Evolutionary conservation across 164 flowering plant genomes (phyloP), one percentile per base, ranked within the genome.

Genomic region (Vitis labrusca): DNA sequence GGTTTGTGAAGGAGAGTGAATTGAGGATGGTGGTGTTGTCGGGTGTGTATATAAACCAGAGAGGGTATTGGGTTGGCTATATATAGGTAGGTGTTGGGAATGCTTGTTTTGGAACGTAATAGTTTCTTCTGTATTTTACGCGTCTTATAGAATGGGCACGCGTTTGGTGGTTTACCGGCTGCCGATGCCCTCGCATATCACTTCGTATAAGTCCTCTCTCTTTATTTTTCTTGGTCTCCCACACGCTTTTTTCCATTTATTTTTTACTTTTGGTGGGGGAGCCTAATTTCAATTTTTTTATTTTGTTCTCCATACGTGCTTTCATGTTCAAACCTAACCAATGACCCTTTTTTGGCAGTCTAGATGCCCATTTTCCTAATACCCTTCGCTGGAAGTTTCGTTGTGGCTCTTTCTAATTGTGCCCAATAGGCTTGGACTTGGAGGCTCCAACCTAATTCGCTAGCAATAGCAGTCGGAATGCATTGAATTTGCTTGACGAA

Each of bases 1-100:
- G 15, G 15, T 59, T 15, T 17, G 16, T 61, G 52, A 4, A 6
- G 7, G 23, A 66, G 60, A 66, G 69, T 23, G 68, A 65, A n/a
- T 19, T 14, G 16, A 15, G 55, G 47, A 47, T 51, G 30, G 19
- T 16, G 53, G 10, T 5, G 64, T 3, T 4, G 64, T 9, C 4
- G 23, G 50, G 44, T 37, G 44, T 37, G 44, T 37, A 37, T 37
- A 44, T 48, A 47, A 62, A 62, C 16, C 48, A 7, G 48, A n/a
- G 16, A 65, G 8, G 52, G 30, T 2, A 13, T 37, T 11, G 10
- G 13, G 10, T 50, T 23, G 58, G 55, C 49, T 50, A 65, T 50
- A 51, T 65, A 65, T 65, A 65, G 67, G 55, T 12, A 9, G 13
- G 13, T 8, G 6, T 37, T 37, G 5, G 6, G 44, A 37, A 37